phyloP scores from a whole-genome alignment of 768 basidiomycete genomes.

The Tulasnella sp. region DNA sequence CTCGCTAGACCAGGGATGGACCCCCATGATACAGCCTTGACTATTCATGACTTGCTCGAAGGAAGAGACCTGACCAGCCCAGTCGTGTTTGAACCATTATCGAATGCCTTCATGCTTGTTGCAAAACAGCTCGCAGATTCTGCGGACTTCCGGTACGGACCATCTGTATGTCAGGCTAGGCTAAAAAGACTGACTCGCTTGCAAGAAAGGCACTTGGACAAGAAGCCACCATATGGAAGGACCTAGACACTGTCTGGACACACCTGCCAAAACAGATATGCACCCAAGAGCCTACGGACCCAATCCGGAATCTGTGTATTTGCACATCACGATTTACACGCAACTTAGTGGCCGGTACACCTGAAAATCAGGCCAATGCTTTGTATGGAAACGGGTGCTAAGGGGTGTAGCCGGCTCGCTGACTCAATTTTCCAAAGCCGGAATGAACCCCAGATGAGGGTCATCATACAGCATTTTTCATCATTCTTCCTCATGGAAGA shows the following conservation, averaged over 20 bases:
- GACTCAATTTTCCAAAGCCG: slow-evolving; percentile 42
- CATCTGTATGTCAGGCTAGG: not conserved
- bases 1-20: not conserved
- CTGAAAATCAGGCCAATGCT: slow-evolving; percentile 64
- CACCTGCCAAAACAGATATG: not conserved
- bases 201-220: slow-evolving; percentile 1
- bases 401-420: not conserved
- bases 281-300: not conserved
- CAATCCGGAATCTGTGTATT: slow-evolving; percentile 23
- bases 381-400: slow-evolving; percentile 51
- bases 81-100: not conserved
- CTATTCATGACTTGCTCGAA: not conserved
- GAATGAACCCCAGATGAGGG: slow-evolving; percentile 66
- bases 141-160: not conserved
- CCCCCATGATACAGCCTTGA: not conserved
- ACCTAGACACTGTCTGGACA: not conserved
- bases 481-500: slow-evolving; percentile 70
- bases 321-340: slow-evolving; percentile 72
- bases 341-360: slow-evolving; percentile 73
- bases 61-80: not conserved
- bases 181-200: not conserved
- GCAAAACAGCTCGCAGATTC: not conserved
- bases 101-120: not conserved
- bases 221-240: not conserved
- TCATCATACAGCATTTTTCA: slow-evolving; percentile 65